Conservation (phyloP, 345 rosid species). For the Aurinia saxatilis region DNA sequence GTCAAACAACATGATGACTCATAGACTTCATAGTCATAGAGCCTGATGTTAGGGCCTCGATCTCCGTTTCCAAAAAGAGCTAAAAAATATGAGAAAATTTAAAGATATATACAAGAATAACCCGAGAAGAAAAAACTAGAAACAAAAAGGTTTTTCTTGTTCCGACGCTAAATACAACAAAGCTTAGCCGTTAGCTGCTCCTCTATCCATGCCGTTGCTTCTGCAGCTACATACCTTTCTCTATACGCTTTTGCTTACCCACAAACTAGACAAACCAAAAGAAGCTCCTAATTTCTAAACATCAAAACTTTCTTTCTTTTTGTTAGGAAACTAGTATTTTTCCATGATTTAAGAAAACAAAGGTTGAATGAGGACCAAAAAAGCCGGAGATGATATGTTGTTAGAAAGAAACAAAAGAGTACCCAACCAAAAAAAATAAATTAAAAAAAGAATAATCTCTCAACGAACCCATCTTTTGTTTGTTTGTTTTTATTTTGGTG, state of each 20-base stretch:
- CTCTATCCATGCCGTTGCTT: constrained; percentile 20
- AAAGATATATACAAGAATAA: not conserved
- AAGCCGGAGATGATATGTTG: constrained; percentile 19
- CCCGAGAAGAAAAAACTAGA: not conserved
- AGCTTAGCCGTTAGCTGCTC: not conserved
- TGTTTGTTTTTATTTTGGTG: not conserved
- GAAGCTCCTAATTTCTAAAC: constrained; percentile 2
- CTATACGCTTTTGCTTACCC: not conserved
- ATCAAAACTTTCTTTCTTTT: constrained; percentile 4
- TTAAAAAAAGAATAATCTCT: not conserved
- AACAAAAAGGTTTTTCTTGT: constrained; percentile 10
- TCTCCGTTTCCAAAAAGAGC: not conserved
- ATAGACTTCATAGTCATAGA: too few species aligned
- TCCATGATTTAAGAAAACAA: not conserved
- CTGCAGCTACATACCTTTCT: not conserved
- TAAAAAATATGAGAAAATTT: not conserved
- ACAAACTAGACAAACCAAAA: constrained; percentile 1
- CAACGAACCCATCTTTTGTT: not conserved
- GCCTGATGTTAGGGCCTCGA: not conserved
- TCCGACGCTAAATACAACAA: constrained; percentile 13
- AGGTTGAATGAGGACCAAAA: constrained; percentile 5
- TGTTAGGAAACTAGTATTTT: too few species aligned
- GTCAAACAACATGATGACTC: not conserved
- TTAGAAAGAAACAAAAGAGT: not conserved
- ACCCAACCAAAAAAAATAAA: not conserved